A percentile compares a stretch with the other conserved stretches of the same genome.
These are phyloP conservation scores for Vanrija pseudolonga DNA, from an alignment of 1,284 basidiomycete species.

Conservation along the genomic window DNA sequence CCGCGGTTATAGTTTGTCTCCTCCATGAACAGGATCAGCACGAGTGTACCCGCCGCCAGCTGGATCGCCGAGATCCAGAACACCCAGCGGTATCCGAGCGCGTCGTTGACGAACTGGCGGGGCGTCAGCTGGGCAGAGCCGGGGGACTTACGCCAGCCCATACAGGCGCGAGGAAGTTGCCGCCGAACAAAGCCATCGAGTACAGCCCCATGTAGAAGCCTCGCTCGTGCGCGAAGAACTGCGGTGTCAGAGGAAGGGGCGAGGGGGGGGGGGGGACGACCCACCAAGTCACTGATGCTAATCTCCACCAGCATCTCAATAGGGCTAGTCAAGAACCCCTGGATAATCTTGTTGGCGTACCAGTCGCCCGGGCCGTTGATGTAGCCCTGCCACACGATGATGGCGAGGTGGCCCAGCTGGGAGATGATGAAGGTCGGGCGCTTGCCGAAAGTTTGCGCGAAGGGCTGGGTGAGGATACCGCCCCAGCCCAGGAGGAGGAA, in stretches of 20 bases:
- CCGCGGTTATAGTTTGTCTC: slow-evolving; percentile 12
- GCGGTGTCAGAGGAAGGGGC: too few species aligned
- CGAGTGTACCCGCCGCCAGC: slow-evolving; percentile 5
- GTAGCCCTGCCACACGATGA: slow-evolving; percentile 19
- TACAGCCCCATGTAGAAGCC: slow-evolving; percentile 24
- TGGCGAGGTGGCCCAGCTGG: slow-evolving; percentile 4
- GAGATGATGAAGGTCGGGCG: slow-evolving; percentile 20
- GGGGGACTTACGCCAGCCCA: slow-evolving; percentile 13
- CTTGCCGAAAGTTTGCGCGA: slow-evolving; percentile 25
- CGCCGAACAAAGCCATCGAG: slow-evolving; percentile 11
- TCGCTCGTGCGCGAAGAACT: slow-evolving; percentile 22
- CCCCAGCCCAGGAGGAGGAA: slow-evolving; percentile 28
- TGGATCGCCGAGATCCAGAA: slow-evolving; percentile 18
- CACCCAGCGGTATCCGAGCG: slow-evolving; percentile 21
- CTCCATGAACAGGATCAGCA: slow-evolving; percentile 22
- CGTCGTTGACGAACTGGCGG: slow-evolving; percentile 15
- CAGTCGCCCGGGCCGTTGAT: slow-evolving; percentile 12
- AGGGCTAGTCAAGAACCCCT: slow-evolving; percentile 18
- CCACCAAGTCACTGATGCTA: not conserved
- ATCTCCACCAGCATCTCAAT: slow-evolving; percentile 23
- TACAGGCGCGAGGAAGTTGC: slow-evolving; percentile 14
- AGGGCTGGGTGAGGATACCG: slow-evolving; percentile 23
- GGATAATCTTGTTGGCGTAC: slow-evolving; percentile 22
- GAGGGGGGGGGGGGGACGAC: too few species aligned
- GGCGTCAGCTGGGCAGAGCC: not conserved